phyloP scores from a whole-genome alignment of 1,284 basidiomycete species.

The Coriolopsis trogii region DNA sequence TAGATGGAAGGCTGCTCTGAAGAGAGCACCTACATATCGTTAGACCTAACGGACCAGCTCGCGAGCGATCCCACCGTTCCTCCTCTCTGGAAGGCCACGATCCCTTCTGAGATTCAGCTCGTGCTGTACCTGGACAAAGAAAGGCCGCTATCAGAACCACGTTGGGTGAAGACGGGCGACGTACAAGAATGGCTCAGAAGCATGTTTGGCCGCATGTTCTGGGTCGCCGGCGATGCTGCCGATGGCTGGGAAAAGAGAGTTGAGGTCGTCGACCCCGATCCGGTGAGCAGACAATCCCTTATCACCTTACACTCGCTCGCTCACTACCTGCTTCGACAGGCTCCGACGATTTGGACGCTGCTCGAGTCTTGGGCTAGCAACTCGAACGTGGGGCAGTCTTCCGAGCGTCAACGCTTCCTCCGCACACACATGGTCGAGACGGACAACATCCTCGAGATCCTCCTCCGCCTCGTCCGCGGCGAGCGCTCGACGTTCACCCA shows the following conservation, averaged over 20 bases:
- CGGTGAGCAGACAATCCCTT: constrained; percentile 59
- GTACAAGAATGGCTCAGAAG: constrained; percentile 91
- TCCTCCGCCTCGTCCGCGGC: constrained; percentile 86
- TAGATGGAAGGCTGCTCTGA: constrained; percentile 81
- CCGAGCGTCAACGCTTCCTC: constrained; percentile 85
- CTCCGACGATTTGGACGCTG: constrained; percentile 89
- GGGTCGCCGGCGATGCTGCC: constrained; percentile 70
- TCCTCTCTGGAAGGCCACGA: constrained; percentile 57
- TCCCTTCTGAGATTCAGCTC: constrained; percentile 58
- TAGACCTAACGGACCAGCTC: constrained; percentile 49
- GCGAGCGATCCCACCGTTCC: constrained; percentile 61
- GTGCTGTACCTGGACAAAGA: constrained; percentile 80
- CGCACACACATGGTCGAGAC: constrained; percentile 83
- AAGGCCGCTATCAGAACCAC: constrained; percentile 89
- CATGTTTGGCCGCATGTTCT: constrained; percentile 84
- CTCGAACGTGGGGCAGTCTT: constrained; percentile 73
- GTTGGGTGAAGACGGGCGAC: constrained; percentile 95
- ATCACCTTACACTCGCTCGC: constrained; percentile 12
- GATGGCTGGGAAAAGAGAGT: constrained; percentile 95
- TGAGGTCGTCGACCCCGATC: constrained; percentile 91
- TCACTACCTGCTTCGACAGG: constrained; percentile 45
- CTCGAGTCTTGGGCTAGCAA: constrained; percentile 87
- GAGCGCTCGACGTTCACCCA: constrained; percentile 79
- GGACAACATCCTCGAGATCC: constrained; percentile 89
- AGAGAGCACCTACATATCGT: constrained; percentile 63